These are phyloP conservation scores for Arachnomyces sp. DNA, from an alignment of 2,329 filamentous ascomycete species.

Conservation along the genomic window DNA sequence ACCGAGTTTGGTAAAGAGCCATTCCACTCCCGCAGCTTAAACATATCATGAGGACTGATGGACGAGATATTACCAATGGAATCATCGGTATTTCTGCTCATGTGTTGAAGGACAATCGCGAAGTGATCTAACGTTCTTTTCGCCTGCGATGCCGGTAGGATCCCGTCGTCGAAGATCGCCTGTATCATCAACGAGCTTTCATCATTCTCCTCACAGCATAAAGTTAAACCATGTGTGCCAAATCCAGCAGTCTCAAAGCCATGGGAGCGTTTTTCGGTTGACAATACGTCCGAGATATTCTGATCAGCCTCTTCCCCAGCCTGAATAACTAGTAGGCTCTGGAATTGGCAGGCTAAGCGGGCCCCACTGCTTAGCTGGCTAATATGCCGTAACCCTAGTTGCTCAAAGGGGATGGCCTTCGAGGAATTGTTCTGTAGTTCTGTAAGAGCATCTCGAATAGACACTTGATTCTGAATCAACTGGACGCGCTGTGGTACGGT, in stretches of 20 bases:
- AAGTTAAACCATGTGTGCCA: no score
- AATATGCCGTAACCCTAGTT: slow-evolving; percentile 48
- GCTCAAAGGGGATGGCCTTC: slow-evolving; percentile 56
- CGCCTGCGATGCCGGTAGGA: slow-evolving; percentile 46
- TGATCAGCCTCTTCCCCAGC: no score
- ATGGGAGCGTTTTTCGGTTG: no score
- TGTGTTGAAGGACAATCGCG: slow-evolving; percentile 26
- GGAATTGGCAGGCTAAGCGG: slow-evolving; percentile 40
- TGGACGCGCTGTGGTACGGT: slow-evolving; percentile 33
- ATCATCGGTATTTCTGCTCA: no score
- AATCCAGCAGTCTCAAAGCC: slow-evolving; percentile 28
- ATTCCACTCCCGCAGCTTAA: no score
- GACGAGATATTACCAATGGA: slow-evolving; percentile 52
- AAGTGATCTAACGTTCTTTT: slow-evolving; percentile 50
- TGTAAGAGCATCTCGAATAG: slow-evolving; percentile 45
- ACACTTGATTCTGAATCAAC: slow-evolving; percentile 29
- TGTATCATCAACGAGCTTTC: slow-evolving; percentile 47
- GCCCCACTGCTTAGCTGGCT: slow-evolving; percentile 48
- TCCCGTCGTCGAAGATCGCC: slow-evolving; percentile 54
- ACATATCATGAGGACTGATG: slow-evolving; percentile 52
- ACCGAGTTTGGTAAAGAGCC: no score
- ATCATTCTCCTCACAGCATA: no score
- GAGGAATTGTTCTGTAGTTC: slow-evolving; percentile 51
- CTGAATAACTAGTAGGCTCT: slow-evolving; percentile 41
- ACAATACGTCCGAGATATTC: no score